Evolutionary conservation across 805 yeast species (phyloP), one percentile per base, ranked within the genome.

Genomic region (Starmerella tilneyi): DNA sequence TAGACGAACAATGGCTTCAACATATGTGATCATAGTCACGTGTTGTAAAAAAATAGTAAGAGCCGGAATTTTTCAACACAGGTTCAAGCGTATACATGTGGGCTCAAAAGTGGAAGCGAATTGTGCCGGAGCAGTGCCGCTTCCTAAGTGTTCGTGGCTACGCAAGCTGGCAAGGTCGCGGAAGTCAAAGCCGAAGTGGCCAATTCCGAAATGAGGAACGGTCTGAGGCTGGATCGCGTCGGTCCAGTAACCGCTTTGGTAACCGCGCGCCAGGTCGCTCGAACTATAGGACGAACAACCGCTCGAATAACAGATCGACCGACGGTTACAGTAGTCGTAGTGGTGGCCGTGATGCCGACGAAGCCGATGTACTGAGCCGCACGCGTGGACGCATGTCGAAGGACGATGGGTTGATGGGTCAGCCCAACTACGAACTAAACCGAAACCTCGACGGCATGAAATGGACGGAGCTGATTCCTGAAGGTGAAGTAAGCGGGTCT

Each of bases 391-490:
- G 41, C 15, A 16, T 19, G 8, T 7, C 9, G 9, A 11, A 5
- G 12, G 65, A 57, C 30, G 57, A 59, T 36, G 66, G 66, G 1
- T 52, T 60, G 21, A 47, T 50, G 49, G 66, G 64, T 20, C 35
- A 43, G 27, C 55, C 51, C 3, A 51, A 53, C 43, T 61, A 62
- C 45, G 60, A 51, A 22, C 48, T 62, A n/a, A 57, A 56, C 41
- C 29, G 27, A 3, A 58, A 52, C n/a, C 23, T 56, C 17, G 35
- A 45, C 30, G 40, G 45, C 5, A 40, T 62, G 24, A 39, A 54
- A 17, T 56, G 59, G 58, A 49, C 54, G 9, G 59, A 56, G 29
- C 53, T 60, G n/a, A 30, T 56, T 13, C 36, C 54, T 15, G 30
- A 19, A 9, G 34, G 20, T 19, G 42, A 11, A 7, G 37, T 22